These are phyloP conservation scores for Colletotrichum sp. DNA, from an alignment of 2,329 filamentous ascomycete genomes.

Conservation along the genomic window DNA sequence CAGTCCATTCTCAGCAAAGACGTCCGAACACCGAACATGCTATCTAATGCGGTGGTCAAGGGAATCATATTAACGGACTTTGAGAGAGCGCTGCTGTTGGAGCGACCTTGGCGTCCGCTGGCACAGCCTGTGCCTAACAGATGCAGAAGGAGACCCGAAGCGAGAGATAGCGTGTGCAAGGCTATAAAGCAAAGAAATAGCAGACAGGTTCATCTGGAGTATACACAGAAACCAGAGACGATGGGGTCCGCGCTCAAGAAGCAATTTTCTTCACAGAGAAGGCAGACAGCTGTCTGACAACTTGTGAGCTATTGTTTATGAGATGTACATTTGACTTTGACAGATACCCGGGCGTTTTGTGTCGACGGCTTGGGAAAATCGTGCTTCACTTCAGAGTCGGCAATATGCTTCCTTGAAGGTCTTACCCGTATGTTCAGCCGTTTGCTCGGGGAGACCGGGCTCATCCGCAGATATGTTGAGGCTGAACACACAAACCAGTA, in stretches of 20 bases:
- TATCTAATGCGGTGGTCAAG: conserved; percentile 23
- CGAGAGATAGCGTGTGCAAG: background rate
- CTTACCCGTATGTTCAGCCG: too few relatives aligned
- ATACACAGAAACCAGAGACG: background rate
- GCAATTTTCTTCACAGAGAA: background rate
- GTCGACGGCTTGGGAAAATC: background rate
- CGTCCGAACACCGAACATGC: conserved; percentile 28
- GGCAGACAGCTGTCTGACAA: background rate
- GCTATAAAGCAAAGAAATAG: background rate
- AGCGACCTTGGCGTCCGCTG: conserved; percentile 19
- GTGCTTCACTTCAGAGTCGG: background rate
- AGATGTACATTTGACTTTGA: background rate
- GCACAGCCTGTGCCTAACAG: conserved; percentile 27
- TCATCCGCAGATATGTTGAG: too few relatives aligned
- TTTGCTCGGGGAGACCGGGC: too few relatives aligned
- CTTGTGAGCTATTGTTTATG: background rate
- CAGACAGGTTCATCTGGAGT: background rate
- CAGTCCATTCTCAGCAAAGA: conserved; percentile 28
- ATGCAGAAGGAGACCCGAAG: background rate
- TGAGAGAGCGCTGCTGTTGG: conserved; percentile 28
- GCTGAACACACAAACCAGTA: too few relatives aligned
- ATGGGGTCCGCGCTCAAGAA: background rate
- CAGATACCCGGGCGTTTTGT: background rate
- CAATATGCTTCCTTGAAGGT: too few relatives aligned
- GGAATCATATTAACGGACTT: conserved; percentile 36